Conservation (phyloP, 768 basidiomycete genomes). For the Termitomyces sp. region DNA sequence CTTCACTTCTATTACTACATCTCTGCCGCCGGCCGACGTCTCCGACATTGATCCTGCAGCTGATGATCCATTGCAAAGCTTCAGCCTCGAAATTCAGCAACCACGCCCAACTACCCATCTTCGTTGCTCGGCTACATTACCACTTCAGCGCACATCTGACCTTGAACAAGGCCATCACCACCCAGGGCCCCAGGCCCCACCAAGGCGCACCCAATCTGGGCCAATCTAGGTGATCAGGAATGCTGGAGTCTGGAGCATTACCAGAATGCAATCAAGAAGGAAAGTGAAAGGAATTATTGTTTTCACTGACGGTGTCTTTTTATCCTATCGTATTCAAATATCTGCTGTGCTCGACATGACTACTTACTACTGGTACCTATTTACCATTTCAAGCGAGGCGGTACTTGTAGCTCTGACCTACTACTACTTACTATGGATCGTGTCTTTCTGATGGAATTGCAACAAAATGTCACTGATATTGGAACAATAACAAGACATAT, state of each 20-base stretch:
- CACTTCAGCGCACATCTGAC: not conserved
- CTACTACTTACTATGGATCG: too few species aligned
- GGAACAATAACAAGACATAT: not conserved
- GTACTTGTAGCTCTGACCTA: not conserved
- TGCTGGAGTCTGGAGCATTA: not conserved
- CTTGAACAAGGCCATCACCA: not conserved
- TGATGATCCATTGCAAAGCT: not conserved
- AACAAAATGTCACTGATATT: not conserved
- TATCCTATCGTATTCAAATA: not conserved
- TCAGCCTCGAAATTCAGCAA: not conserved
- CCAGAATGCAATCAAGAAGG: not conserved
- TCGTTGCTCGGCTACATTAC: not conserved
- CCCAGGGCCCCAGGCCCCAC: not conserved
- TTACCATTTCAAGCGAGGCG: not conserved
- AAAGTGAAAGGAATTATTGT: not conserved
- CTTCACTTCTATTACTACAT: not conserved
- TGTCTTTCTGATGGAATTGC: not conserved
- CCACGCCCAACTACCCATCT: not conserved
- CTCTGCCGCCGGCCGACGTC: not conserved
- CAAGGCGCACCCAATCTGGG: not conserved
- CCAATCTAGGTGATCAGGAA: not conserved
- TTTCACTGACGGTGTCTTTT: not conserved
- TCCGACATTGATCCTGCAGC: not conserved
- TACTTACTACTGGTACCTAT: not conserved
- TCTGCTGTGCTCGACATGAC: not conserved